Conservation (phyloP, 345 rosid genomes). For the Leavenworthia alabamica region DNA sequence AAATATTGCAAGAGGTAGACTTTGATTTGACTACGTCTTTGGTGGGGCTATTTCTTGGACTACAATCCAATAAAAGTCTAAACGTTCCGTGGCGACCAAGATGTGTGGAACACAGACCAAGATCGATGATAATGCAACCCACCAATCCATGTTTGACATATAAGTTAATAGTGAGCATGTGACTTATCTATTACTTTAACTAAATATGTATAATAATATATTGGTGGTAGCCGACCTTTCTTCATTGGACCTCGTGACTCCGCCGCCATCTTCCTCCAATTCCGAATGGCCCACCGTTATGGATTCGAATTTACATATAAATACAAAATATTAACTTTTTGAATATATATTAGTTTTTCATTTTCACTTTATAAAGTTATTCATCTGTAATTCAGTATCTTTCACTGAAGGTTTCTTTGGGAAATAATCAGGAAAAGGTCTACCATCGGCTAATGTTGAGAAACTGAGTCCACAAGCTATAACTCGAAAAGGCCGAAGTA, state of each 20-base stretch:
- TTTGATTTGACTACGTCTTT: slow-evolving; percentile 15
- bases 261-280: neutral
- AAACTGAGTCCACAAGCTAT: slow-evolving; percentile 26
- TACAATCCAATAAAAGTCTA: neutral
- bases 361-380: neutral
- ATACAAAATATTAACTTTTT: no score
- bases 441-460: slow-evolving; percentile 34
- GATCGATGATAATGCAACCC: slow-evolving; percentile 14
- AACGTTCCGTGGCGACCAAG: slow-evolving; percentile 26
- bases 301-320: neutral
- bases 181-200: neutral
- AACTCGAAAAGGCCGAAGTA: slow-evolving; percentile 10
- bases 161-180: slow-evolving; percentile 2
- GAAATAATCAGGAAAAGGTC: slow-evolving; percentile 87
- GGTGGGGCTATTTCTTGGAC: neutral
- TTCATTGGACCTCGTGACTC: neutral
- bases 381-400: slow-evolving; percentile 1
- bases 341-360: neutral
- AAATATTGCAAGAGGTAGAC: neutral
- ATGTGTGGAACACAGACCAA: slow-evolving; percentile 20
- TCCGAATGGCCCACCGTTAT: neutral
- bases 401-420: slow-evolving; percentile 66
- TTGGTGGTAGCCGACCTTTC: neutral
- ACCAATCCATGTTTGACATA: neutral
- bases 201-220: neutral